Evolutionary conservation across 331 rosid species (phyloP).

Genomic region (Cydonia oblonga): DNA sequence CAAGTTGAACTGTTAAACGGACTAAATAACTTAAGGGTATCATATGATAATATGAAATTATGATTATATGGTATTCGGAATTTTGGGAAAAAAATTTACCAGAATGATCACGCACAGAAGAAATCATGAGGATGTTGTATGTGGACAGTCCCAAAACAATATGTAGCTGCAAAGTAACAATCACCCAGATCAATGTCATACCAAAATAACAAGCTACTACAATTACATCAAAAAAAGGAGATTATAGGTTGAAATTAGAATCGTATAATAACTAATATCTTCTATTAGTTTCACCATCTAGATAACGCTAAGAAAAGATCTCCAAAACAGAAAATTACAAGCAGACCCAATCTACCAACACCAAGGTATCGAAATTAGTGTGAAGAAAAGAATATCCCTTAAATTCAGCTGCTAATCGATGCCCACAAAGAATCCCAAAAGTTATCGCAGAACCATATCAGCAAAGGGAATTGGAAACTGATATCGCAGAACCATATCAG

Average conservation of each 20-base stretch:
- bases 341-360: not conserved
- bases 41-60: not conserved
- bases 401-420: not conserved
- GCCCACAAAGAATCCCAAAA: not conserved
- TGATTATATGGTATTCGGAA: not conserved
- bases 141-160: constrained; percentile 7
- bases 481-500: not conserved
- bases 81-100: constrained; percentile 11
- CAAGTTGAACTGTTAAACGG: not conserved
- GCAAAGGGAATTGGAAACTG: not conserved
- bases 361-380: not conserved
- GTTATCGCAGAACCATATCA: not conserved
- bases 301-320: not conserved
- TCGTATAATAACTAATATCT: no score
- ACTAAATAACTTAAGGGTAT: not conserved
- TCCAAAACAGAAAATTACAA: not conserved
- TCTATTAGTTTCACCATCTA: not conserved
- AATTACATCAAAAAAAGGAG: no score
- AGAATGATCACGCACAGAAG: constrained; percentile 33
- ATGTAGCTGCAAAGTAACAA: constrained; percentile 20
- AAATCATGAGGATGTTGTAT: constrained; percentile 35
- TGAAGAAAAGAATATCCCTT: not conserved
- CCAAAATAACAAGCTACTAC: not conserved
- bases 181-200: not conserved
- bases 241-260: no score